Percentiles rank a stretch among this genome's conserved stretches.
These are phyloP conservation scores for Mycena chlorophos DNA, from an alignment of 768 basidiomycete genomes.

Conservation along the genomic window DNA sequence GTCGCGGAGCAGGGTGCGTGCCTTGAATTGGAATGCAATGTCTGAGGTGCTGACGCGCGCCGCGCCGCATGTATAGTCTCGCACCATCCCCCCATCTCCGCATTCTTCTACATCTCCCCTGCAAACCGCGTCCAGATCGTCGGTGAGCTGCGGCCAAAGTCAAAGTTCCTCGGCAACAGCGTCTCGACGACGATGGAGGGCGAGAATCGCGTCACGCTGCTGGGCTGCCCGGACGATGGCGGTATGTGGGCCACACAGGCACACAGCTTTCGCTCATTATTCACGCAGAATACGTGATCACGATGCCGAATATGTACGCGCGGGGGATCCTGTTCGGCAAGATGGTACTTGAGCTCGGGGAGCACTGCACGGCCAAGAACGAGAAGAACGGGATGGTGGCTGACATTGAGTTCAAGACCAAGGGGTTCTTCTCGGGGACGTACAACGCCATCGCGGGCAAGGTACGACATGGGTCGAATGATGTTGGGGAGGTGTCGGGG, in stretches of 20 bases:
- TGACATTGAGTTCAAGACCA: constrained; percentile 97
- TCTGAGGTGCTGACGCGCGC: no score
- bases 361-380: constrained; percentile 83
- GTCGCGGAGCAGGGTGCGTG: constrained; percentile 88
- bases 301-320: constrained; percentile 99
- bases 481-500: constrained; percentile 85
- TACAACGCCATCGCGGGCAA: constrained; percentile 89
- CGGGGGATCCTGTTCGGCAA: constrained; percentile 85
- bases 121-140: constrained; percentile 83
- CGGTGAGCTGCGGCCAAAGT: constrained; percentile 94
- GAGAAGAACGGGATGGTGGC: constrained; percentile 70
- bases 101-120: constrained; percentile 95
- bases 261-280: neutral
- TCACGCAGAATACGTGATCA: constrained; percentile 72
- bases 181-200: constrained; percentile 97
- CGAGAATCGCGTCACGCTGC: constrained; percentile 82
- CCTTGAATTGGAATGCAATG: no score
- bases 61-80: constrained; percentile 72
- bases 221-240: constrained; percentile 84
- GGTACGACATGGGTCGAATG: constrained; percentile 60
- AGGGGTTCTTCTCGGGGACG: constrained; percentile 97
- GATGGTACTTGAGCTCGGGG: constrained; percentile 96
- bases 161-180: constrained; percentile 94
- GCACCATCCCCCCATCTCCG: constrained; percentile 91
- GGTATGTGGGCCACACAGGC: constrained; percentile 46